Evolutionary conservation across 75 land plant species (phyloP).

Genomic region (Isoetes taiwanensis): DNA sequence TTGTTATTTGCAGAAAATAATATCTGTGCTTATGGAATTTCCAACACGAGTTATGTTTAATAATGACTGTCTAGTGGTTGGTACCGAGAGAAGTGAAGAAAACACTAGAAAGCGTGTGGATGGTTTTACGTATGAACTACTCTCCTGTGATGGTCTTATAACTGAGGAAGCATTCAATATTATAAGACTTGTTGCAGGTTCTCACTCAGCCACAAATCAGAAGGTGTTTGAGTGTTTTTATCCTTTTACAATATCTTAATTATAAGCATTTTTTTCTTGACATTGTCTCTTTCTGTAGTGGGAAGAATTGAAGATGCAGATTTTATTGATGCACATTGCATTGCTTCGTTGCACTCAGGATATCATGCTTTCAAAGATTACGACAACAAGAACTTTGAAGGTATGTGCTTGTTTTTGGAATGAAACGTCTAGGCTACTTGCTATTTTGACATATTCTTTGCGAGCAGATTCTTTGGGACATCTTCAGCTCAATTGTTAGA

Average conservation of each 20-base stretch:
- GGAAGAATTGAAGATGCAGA: slow-evolving; percentile 20
- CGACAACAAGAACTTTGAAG: slow-evolving; percentile 31
- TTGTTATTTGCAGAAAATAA: slow-evolving; percentile 24
- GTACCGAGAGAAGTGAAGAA: neutral
- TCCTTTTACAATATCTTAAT: neutral
- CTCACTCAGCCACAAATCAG: neutral
- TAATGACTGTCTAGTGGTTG: neutral
- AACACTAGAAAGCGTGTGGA: no score
- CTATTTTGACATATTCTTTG: neutral
- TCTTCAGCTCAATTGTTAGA: slow-evolving; percentile 33
- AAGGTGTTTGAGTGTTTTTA: slow-evolving; percentile 8
- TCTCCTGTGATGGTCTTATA: no score
- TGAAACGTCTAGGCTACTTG: neutral
- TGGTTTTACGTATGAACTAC: no score
- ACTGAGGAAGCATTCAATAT: no score
- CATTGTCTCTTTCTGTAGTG: neutral
- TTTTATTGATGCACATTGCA: slow-evolving; percentile 28
- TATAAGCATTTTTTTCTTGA: no score
- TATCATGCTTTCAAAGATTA: slow-evolving; percentile 22
- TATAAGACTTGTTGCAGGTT: no score
- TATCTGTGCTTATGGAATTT: slow-evolving; percentile 57
- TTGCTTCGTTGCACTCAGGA: slow-evolving; percentile 24
- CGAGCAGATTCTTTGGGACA: slow-evolving; percentile 31
- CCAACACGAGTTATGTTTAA: slow-evolving; percentile 19
- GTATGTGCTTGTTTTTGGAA: slow-evolving; percentile 15